Evolutionary conservation across 2,329 filamentous ascomycete species (phyloP).

Genomic region (Dendrostoma leiphaemia): DNA sequence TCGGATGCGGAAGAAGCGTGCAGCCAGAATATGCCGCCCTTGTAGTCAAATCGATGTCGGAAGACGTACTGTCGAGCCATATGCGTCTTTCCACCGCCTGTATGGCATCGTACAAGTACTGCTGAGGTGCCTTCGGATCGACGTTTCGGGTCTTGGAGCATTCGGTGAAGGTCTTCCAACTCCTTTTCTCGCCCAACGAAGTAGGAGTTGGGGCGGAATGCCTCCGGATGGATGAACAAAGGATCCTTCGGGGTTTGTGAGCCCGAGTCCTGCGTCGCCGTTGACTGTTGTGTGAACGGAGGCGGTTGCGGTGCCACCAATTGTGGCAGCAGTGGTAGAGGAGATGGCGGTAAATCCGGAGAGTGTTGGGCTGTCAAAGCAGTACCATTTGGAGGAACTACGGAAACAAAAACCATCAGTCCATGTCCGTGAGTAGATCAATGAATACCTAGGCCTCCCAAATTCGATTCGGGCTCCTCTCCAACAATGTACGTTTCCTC

Average conservation of each 20-base stretch:
- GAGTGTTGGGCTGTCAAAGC: slow-evolving; percentile 4
- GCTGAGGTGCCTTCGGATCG: slow-evolving; percentile 58
- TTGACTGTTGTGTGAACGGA: not conserved
- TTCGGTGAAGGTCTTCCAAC: slow-evolving; percentile 54
- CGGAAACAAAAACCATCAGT: slow-evolving; percentile 22
- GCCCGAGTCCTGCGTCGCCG: slow-evolving; percentile 2
- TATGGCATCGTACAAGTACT: slow-evolving; percentile 62
- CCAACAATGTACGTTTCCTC: not conserved
- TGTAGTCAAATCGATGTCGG: slow-evolving; percentile 55
- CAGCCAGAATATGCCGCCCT: slow-evolving; percentile 69
- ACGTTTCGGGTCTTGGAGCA: slow-evolving; percentile 56
- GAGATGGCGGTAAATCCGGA: slow-evolving; percentile 16
- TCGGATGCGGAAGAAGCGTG: slow-evolving; percentile 59
- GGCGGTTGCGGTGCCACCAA: not conserved
- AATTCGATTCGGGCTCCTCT: slow-evolving; percentile 8
- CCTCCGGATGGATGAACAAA: slow-evolving; percentile 47
- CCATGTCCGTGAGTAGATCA: slow-evolving; percentile 10
- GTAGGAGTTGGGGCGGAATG: slow-evolving; percentile 60
- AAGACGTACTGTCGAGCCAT: slow-evolving; percentile 67
- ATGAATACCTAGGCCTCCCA: slow-evolving; percentile 15
- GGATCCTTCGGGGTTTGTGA: slow-evolving; percentile 18
- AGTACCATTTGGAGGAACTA: slow-evolving; percentile 18
- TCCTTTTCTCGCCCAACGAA: slow-evolving; percentile 61
- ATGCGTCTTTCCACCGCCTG: slow-evolving; percentile 68
- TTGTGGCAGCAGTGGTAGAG: slow-evolving; percentile 17